Evolutionary conservation across 768 basidiomycete genomes (phyloP).

Genomic region (Auriscalpium microsporum): DNA sequence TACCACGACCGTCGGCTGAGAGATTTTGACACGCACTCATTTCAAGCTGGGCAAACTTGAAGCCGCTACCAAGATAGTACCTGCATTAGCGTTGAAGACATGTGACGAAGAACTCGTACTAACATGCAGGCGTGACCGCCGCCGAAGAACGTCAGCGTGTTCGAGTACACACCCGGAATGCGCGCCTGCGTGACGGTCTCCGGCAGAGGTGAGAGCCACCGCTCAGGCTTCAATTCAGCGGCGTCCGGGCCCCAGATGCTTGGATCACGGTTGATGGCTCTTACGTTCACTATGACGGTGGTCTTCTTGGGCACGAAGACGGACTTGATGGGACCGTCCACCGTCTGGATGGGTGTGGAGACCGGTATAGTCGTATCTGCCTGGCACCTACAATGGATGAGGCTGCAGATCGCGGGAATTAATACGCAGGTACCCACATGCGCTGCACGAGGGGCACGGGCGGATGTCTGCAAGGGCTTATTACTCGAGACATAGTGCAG

Average conservation of each 20-base stretch:
- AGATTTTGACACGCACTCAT: background rate
- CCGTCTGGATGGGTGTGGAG: background rate
- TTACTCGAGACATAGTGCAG: background rate
- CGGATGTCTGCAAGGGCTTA: background rate
- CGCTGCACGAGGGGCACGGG: background rate
- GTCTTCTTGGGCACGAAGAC: background rate
- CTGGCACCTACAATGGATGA: background rate
- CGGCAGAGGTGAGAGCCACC: background rate
- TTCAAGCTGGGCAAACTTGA: background rate
- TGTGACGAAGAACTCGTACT: background rate
- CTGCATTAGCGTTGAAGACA: background rate
- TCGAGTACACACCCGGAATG: slow-evolving; percentile 1
- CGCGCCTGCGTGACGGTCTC: background rate
- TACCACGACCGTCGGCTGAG: too few relatives aligned
- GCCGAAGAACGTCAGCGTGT: background rate
- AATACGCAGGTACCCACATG: background rate
- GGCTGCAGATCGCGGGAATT: background rate
- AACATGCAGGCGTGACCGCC: background rate
- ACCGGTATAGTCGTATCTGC: background rate
- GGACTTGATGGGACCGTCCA: background rate
- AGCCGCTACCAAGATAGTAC: background rate
- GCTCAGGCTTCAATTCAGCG: background rate
- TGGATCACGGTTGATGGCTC: background rate
- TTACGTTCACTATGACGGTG: background rate
- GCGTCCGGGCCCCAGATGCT: background rate